Evolutionary conservation across 139 green algal genomes (phyloP).

Genomic region (Coccomyxa sp.): DNA sequence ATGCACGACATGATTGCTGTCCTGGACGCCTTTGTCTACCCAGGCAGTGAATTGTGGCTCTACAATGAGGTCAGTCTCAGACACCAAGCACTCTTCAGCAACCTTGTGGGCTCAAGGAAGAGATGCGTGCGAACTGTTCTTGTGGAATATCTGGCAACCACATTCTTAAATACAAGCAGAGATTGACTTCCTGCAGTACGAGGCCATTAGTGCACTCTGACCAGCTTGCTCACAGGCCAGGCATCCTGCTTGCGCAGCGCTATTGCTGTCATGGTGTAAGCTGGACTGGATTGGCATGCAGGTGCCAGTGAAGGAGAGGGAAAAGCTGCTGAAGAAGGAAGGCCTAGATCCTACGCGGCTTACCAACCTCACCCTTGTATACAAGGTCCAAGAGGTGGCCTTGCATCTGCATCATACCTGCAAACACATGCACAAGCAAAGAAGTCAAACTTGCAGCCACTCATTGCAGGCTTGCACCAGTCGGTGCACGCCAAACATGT

Average conservation of each 20-base stretch:
- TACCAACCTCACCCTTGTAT: constrained; percentile 42
- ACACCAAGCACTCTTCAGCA: neutral
- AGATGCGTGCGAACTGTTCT: neutral
- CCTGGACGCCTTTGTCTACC: constrained; percentile 44
- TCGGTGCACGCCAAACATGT: too few relatives aligned
- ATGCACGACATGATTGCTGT: constrained; percentile 57
- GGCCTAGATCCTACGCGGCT: constrained; percentile 25
- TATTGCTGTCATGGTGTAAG: too few relatives aligned
- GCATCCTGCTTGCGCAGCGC: too few relatives aligned
- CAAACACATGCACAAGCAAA: too few relatives aligned
- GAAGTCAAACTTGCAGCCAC: too few relatives aligned
- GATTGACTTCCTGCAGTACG: too few relatives aligned
- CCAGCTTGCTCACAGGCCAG: too few relatives aligned
- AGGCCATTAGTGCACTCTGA: too few relatives aligned
- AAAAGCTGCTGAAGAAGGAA: constrained; percentile 10
- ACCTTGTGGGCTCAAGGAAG: neutral
- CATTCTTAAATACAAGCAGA: too few relatives aligned
- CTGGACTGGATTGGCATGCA: too few relatives aligned
- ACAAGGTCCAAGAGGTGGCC: constrained; percentile 11
- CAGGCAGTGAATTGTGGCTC: constrained; percentile 43
- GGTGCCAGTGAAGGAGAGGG: neutral
- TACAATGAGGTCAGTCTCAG: constrained; percentile 37
- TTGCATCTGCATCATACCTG: neutral
- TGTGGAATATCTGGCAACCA: neutral
- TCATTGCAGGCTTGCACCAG: too few relatives aligned